Evolutionary conservation across 805 yeast genomes (phyloP).

Genomic region (Citeromyces matritensis): DNA sequence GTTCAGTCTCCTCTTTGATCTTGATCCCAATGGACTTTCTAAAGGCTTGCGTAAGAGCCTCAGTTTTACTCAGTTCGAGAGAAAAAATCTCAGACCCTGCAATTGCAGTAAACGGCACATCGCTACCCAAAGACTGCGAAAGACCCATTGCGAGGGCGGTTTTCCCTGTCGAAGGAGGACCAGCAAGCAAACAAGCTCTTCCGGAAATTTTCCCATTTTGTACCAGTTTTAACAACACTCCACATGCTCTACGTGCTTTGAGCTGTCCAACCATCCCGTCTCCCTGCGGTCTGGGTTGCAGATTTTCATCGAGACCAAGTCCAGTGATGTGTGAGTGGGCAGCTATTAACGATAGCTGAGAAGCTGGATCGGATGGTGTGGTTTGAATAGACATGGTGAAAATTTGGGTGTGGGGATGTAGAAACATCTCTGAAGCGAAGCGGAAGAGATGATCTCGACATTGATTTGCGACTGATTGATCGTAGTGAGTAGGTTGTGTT

Average conservation of each 20-base stretch:
- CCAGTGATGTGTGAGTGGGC: conserved; percentile 99
- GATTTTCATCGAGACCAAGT: conserved; percentile 84
- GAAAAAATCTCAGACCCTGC: conserved; percentile 92
- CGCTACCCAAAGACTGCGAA: conserved; percentile 53
- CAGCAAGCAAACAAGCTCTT: conserved; percentile 87
- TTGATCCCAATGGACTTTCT: conserved; percentile 91
- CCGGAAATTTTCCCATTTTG: conserved; percentile 94
- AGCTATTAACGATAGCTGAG: conserved; percentile 67
- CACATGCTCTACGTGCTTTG: conserved; percentile 93
- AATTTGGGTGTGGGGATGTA: no score
- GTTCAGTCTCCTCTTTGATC: conserved; percentile 93
- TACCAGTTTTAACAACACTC: conserved; percentile 83
- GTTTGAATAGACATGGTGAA: no score
- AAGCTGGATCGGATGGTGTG: neutral
- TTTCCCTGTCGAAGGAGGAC: conserved; percentile 98
- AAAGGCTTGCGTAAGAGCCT: conserved; percentile 91
- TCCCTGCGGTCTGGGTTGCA: conserved; percentile 64
- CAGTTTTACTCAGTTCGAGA: conserved; percentile 87
- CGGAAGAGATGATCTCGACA: no score
- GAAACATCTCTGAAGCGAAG: no score
- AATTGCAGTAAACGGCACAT: conserved; percentile 90
- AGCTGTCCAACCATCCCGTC: conserved; percentile 98
- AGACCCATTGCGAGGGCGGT: conserved; percentile 96
- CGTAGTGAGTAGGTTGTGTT: no score
- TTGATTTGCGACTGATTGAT: no score